Evolutionary conservation across 768 basidiomycete genomes (phyloP), one percentile per base, ranked within the genome.

Genomic region (Suillus occidentalis): DNA sequence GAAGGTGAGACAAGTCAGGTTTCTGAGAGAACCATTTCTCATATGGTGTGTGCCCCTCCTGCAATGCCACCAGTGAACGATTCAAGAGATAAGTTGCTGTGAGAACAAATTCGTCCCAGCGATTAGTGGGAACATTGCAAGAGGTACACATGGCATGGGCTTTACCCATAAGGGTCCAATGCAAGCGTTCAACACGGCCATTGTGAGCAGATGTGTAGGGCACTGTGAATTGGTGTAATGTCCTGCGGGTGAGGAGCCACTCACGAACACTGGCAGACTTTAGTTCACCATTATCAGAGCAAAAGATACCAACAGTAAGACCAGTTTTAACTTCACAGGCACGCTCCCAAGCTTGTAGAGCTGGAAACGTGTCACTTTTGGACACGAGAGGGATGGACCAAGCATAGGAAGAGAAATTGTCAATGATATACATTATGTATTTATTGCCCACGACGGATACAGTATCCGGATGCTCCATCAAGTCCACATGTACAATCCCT

Each of bases 201-300:
- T 76, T 81, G 14, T 80, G 76, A 0, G 73, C 74, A 12, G 77
- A 80, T 4, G 77, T 80, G 66, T 81, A 70, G 0, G 77, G 72
- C 0, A 75, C 75, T 0, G 76, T 77, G 62, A 61, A 70, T 22
- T 72, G 55, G 8, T 70, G 66, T 1, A 53, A 9, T 1, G 63
- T 69, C 1, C 75, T 72, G 1, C 66, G 42, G 0, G 47, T 37
- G 10, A 55, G 60, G 10, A 69, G 64, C 69, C 68, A 76, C 1
- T 36, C 61, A 0, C 56, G 45, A 42, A 73, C 2, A 6, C 6
- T 60, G 31, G 60, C n/a, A 16, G 60, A 52, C 42, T 70, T 63
- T 3, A 76, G 66, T 62, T 77, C 73, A 0, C 76, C 71, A 47
- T 72, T 69, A 63, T 76, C 70, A 2, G 69, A 68, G 2, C 65